Percentiles rank a stretch among this genome's conserved stretches.
These are phyloP conservation scores for Neostapfia colusana DNA, from an alignment of 176 grass and related monocot species.

Conservation along the genomic window DNA sequence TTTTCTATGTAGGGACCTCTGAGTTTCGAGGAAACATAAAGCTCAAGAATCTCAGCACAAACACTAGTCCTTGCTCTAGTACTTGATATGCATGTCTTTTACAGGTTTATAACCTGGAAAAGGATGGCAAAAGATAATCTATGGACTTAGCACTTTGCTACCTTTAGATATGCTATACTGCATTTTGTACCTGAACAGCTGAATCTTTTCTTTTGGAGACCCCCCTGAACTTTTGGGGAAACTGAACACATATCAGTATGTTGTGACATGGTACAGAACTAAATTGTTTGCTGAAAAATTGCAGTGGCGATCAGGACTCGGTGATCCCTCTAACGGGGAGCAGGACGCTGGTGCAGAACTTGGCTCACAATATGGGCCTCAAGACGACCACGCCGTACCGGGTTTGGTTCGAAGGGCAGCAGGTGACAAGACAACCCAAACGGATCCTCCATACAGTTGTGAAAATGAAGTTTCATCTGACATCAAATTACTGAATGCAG, in stretches of 20 bases:
- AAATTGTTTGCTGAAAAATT: constrained; percentile 9
- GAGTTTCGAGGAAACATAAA: constrained; percentile 18
- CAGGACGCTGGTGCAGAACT: constrained; percentile 71
- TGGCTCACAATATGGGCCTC: constrained; percentile 68
- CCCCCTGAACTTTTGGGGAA: constrained; percentile 21
- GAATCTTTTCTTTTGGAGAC: neutral
- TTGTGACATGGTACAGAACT: constrained; percentile 20
- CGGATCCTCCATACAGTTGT: neutral
- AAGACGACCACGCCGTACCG: constrained; percentile 68
- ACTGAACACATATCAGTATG: neutral
- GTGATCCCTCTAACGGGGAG: constrained; percentile 94
- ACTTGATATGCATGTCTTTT: constrained; percentile 9
- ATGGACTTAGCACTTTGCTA: neutral
- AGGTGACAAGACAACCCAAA: constrained; percentile 45
- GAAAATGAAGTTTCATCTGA: constrained; percentile 20
- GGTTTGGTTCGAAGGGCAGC: constrained; percentile 94
- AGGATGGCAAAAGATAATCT: constrained; percentile 4
- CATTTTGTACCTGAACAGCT: constrained; percentile 6
- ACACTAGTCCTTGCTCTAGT: constrained; percentile 2
- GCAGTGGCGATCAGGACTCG: constrained; percentile 95
- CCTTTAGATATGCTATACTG: neutral
- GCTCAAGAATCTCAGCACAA: neutral
- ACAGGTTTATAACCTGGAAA: constrained; percentile 19
- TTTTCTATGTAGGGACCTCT: constrained; percentile 10
- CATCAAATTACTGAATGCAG: constrained; percentile 35